Evolutionary conservation across 495 filamentous ascomycete species (phyloP), one percentile per base, ranked within the genome.

Genomic region (Polyplosphaeria fusca): DNA sequence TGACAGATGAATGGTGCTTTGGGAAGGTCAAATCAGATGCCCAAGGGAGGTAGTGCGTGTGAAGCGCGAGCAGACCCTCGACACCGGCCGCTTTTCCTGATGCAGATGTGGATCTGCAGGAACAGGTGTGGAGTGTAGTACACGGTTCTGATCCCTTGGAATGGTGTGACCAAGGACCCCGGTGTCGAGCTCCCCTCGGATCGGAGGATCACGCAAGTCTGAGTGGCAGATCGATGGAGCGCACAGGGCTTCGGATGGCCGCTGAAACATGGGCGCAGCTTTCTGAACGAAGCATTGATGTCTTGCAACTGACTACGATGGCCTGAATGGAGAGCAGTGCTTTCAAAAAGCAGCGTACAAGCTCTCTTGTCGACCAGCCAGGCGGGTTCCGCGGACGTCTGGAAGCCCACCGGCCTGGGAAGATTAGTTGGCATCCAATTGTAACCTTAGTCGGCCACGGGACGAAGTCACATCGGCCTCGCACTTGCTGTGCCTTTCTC

Each of bases 21-120:
- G 24, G 52, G 45, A 61, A 55, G 51, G 44, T 55, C 58, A 42
- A 61, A 61, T 61, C 32, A 55, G 20, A 55, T 50, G 51, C 45
- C 28, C 7, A 27, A 28, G n/a, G 11, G 16, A 22, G 42, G 40
- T 32, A 41, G 47, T 51, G 35, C 2, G 24, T n/a, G 48, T 48
- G 50, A 53, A 27, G 45, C 45, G 58, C 50, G 50, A 39, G 45
- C 48, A 20, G 22, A 55, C 45, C 58, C 58, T 49, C 13, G 26
- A 40, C 14, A 20, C 52, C 50, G 58, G 50, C 14, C 7, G 23
- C 50, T 43, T 61, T 61, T 2, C 58, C 58, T 2, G 27, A 61
- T 20, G 38, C 5, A 53, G 50, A 47, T 19, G 35, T 11, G 2
- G 50, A 51, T 61, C 50, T 55, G 28, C 58, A 55, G 58, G 58